These are phyloP conservation scores for Geoglossum cookeanum DNA, from an alignment of 2,329 filamentous ascomycete genomes.

Conservation along the genomic window DNA sequence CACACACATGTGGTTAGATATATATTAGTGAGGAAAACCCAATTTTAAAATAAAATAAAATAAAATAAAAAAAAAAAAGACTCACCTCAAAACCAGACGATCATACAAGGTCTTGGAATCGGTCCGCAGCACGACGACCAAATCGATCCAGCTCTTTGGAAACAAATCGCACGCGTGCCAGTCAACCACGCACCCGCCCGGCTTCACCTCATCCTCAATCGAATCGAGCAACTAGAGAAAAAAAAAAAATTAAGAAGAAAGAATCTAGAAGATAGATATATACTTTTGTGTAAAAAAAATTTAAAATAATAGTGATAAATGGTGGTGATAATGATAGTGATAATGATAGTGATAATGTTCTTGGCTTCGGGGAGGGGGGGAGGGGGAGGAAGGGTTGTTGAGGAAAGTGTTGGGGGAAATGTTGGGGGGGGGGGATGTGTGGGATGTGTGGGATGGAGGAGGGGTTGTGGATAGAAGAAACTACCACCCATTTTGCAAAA, in stretches of 20 bases:
- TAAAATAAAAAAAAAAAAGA: neutral
- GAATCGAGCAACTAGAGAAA: constrained; percentile 54
- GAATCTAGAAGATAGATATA: too few species aligned
- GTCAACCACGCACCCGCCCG: constrained; percentile 78
- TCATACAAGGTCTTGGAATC: constrained; percentile 71
- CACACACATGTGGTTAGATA: neutral
- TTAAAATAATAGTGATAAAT: too few species aligned
- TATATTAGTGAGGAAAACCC: neutral
- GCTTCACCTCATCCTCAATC: constrained; percentile 61
- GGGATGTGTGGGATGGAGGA: too few species aligned
- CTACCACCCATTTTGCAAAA: too few species aligned
- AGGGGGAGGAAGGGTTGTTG: too few species aligned
- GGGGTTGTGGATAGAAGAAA: too few species aligned
- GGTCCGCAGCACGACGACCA: constrained; percentile 78
- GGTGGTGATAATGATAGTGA: too few species aligned
- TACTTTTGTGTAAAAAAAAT: too few species aligned
- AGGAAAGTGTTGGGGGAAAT: too few species aligned
- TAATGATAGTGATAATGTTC: too few species aligned
- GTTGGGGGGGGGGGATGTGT: too few species aligned
- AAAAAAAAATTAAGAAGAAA: neutral
- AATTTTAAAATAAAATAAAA: neutral
- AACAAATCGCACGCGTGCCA: constrained; percentile 98
- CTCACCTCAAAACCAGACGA: constrained; percentile 51
- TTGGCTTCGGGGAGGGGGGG: too few species aligned
- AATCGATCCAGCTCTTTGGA: constrained; percentile 80